Evolutionary conservation across 768 basidiomycete genomes (phyloP).

Genomic region (Hemileccinum rubropunctum): DNA sequence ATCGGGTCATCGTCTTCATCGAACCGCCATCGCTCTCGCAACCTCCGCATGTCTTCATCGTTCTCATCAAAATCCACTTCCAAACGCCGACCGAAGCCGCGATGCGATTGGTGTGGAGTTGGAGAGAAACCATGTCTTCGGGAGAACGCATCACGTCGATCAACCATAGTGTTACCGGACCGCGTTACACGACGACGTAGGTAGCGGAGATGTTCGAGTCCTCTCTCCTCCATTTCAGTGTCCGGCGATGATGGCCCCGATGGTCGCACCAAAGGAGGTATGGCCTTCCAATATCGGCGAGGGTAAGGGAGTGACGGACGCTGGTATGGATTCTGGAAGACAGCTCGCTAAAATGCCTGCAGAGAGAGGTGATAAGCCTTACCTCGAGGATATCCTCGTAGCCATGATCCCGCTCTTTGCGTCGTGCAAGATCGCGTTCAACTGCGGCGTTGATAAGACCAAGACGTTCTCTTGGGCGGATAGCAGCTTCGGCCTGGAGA

Average conservation of each 20-base stretch:
- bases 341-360: not conserved
- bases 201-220: slow-evolving; percentile 22
- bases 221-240: slow-evolving; percentile 13
- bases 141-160: slow-evolving; percentile 52
- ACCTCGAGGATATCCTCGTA: slow-evolving; percentile 92
- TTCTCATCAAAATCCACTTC: slow-evolving; percentile 22
- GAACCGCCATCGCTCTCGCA: slow-evolving; percentile 65
- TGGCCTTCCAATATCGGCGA: slow-evolving; percentile 64
- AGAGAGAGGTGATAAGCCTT: slow-evolving; percentile 20
- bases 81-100: slow-evolving; percentile 26
- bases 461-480: slow-evolving; percentile 67
- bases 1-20: slow-evolving; percentile 63
- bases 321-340: slow-evolving; percentile 68
- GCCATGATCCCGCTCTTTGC: slow-evolving; percentile 71
- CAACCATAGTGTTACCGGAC: slow-evolving; percentile 74
- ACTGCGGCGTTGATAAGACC: slow-evolving; percentile 49
- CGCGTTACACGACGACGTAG: slow-evolving; percentile 79
- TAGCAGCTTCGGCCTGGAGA: slow-evolving; percentile 43
- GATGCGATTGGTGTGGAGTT: slow-evolving; percentile 1
- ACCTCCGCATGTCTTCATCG: slow-evolving; percentile 39
- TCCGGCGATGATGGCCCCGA: slow-evolving; percentile 31
- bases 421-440: slow-evolving; percentile 60
- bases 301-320: slow-evolving; percentile 53
- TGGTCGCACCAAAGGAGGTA: slow-evolving; percentile 40
- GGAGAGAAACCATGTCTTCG: slow-evolving; percentile 24